These are phyloP conservation scores for Diddensiella caesifluorescens DNA, from an alignment of 805 yeast genomes.

Conservation along the genomic window DNA sequence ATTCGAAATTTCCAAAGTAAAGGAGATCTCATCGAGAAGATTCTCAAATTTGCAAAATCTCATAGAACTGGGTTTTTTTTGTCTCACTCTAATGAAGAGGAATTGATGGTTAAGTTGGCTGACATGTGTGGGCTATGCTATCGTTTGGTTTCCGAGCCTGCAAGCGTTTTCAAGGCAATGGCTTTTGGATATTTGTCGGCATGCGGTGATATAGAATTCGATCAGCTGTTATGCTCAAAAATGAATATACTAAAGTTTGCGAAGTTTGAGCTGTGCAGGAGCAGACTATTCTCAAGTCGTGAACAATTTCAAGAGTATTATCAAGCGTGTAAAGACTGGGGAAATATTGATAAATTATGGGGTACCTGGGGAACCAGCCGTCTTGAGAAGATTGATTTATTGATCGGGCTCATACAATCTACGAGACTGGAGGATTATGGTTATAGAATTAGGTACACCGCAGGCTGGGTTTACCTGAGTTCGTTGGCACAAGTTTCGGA, in stretches of 20 bases:
- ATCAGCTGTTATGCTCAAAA: constrained; percentile 20
- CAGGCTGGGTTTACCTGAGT: constrained; percentile 24
- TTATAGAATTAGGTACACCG: constrained; percentile 14
- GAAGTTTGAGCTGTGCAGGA: constrained; percentile 7
- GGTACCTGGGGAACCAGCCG: not conserved
- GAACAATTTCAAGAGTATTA: not conserved
- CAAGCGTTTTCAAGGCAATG: constrained; percentile 14
- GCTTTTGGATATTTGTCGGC: constrained; percentile 24
- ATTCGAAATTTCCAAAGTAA: not conserved
- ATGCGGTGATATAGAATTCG: constrained; percentile 19
- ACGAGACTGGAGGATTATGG: not conserved
- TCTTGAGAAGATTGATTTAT: not conserved
- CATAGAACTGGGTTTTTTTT: constrained; percentile 5
- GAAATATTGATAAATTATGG: not conserved
- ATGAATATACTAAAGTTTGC: constrained; percentile 25
- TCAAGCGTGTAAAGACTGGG: not conserved
- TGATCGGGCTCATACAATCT: not conserved
- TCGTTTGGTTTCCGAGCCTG: constrained; percentile 1
- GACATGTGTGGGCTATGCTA: constrained; percentile 6
- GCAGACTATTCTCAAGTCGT: not conserved
- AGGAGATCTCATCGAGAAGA: not conserved
- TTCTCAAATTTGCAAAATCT: not conserved
- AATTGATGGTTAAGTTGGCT: not conserved
- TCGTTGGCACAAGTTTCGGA: constrained; percentile 21
- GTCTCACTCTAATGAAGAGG: not conserved